phyloP scores from a whole-genome alignment of 2,329 filamentous ascomycete species.

The Truncatella angustata region DNA sequence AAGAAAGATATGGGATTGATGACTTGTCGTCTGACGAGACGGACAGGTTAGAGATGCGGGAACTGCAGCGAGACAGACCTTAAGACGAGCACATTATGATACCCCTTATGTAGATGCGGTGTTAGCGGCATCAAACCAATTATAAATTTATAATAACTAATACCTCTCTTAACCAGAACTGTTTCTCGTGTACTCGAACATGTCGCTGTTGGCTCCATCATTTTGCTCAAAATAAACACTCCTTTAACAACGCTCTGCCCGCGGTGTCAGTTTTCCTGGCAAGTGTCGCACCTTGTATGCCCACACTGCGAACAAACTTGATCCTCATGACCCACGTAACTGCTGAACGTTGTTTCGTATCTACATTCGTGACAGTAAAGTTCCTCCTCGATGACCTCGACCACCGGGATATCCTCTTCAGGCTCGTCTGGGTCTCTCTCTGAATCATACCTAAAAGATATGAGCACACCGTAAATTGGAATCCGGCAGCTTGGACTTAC shows the following conservation, averaged over 20 bases:
- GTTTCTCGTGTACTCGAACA: not conserved
- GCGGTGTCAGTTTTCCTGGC: not conserved
- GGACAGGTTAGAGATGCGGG: slow-evolving; percentile 28
- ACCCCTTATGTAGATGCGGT: slow-evolving; percentile 16
- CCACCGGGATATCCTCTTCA: not conserved
- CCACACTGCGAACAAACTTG: not conserved
- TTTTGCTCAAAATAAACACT: no score
- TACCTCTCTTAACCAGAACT: not conserved
- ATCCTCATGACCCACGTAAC: not conserved
- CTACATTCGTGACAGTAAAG: not conserved
- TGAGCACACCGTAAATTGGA: no score
- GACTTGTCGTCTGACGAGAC: slow-evolving; percentile 19
- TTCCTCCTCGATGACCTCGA: not conserved
- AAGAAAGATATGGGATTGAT: slow-evolving; percentile 38
- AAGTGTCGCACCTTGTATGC: not conserved
- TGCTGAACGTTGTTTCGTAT: not conserved
- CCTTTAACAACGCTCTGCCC: no score
- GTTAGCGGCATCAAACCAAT: slow-evolving; percentile 1
- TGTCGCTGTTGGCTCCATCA: no score
- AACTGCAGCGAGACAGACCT: slow-evolving; percentile 16
- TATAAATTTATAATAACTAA: slow-evolving; percentile 3
- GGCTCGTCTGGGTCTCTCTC: not conserved
- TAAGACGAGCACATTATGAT: slow-evolving; percentile 17
- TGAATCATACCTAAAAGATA: not conserved
- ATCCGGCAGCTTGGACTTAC: no score